phyloP scores from a whole-genome alignment of 345 rosid genomes.

The rapeseed (Brassica napus) region Da-Ae NC_063452.1:29961001-29961500 shows the following conservation, averaged over 20 bases:
- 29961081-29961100: conserved; percentile 99
- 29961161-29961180: conserved; percentile 96
- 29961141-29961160: conserved; percentile 99
- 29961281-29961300: conserved; percentile 98
- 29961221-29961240: background rate
- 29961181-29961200: conserved; percentile 99
- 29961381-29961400: conserved; percentile 99
- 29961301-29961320: conserved; percentile 91
- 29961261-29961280: conserved; percentile 31
- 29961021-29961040: conserved; percentile 90
- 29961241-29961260: background rate
- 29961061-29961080: conserved; percentile 99
- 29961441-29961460: conserved; percentile 97
- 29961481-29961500: conserved; percentile 99
- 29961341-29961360: conserved; percentile 96
- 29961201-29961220: conserved; percentile 87
- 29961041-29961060: conserved; percentile 94
- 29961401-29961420: conserved; percentile 96
- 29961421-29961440: conserved; percentile 91
- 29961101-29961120: conserved; percentile 99
- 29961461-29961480: conserved; percentile 99
- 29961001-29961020: conserved; percentile 96
- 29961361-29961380: conserved; percentile 99
- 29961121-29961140: conserved; percentile 97
- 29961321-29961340: conserved; percentile 97